Conservation (phyloP, 148 eudicot species). For the Fagopyrum tataricum region DNA sequence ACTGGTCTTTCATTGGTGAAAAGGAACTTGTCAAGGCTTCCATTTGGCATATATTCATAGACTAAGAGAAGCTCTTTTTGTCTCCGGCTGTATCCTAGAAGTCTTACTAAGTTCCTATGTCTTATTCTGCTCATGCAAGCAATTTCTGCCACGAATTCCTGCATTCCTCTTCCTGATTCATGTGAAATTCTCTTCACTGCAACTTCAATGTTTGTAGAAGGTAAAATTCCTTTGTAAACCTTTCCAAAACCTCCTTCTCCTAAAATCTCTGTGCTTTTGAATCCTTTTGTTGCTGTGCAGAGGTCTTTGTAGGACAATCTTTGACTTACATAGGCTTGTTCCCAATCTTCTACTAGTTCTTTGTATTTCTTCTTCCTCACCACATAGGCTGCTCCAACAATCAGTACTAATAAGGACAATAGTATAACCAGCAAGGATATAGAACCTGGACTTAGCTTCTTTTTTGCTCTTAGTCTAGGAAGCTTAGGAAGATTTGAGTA, state of each 20-base stretch:
- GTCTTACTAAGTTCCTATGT: slow-evolving; percentile 28
- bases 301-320: slow-evolving; percentile 16
- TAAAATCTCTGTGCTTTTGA: slow-evolving; percentile 10
- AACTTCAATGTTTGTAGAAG: slow-evolving; percentile 15
- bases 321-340: slow-evolving; percentile 7
- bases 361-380: slow-evolving; percentile 26
- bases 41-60: slow-evolving; percentile 27
- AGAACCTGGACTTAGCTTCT: neutral
- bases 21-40: slow-evolving; percentile 24
- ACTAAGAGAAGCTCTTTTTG: slow-evolving; percentile 22
- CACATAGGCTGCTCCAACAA: slow-evolving; percentile 15
- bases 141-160: slow-evolving; percentile 30
- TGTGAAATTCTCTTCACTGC: slow-evolving; percentile 32
- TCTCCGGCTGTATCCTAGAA: slow-evolving; percentile 27
- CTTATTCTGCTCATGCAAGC: slow-evolving; percentile 27
- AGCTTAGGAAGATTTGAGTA: slow-evolving; percentile 30
- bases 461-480: slow-evolving; percentile 3
- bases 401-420: neutral
- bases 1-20: neutral
- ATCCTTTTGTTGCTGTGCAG: slow-evolving; percentile 16
- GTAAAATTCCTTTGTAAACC: slow-evolving; percentile 21
- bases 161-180: slow-evolving; percentile 32
- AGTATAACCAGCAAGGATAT: neutral
- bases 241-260: slow-evolving; percentile 30
- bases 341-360: slow-evolving; percentile 18